Evolutionary conservation across 192 early-diverging fungal species (phyloP).

Genomic region (Pilaira anomala): DNA sequence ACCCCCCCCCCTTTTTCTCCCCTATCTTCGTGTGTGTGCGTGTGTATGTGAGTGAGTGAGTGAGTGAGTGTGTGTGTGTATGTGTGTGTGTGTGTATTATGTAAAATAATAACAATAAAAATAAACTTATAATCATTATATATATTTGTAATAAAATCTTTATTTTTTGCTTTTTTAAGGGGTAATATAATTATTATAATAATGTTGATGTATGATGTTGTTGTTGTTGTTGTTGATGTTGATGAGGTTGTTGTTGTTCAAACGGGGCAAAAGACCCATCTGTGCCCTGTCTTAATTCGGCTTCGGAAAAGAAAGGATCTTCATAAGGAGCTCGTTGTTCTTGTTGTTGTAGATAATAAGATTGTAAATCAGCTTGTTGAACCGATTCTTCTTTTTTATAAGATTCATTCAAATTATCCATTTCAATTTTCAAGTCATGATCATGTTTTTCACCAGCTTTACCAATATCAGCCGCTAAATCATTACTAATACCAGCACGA

Average conservation of each 20-base stretch:
- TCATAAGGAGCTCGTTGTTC: not conserved
- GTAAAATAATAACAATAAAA: too few species aligned
- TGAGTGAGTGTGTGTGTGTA: too few species aligned
- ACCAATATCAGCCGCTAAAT: slow-evolving; percentile 34
- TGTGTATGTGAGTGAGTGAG: too few species aligned
- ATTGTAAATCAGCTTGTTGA: slow-evolving; percentile 3
- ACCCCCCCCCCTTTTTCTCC: not conserved
- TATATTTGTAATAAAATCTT: not conserved
- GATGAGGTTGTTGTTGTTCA: not conserved
- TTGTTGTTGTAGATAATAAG: too few species aligned
- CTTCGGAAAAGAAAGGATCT: slow-evolving; percentile 3
- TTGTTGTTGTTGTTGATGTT: slow-evolving; percentile 6
- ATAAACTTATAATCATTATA: too few species aligned
- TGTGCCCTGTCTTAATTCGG: not conserved
- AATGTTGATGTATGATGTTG: not conserved
- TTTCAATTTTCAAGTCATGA: not conserved
- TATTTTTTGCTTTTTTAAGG: too few species aligned
- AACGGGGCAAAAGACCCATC: not conserved
- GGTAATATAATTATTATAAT: not conserved
- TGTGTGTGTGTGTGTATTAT: too few species aligned
- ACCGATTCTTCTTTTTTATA: not conserved
- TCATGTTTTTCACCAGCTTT: not conserved
- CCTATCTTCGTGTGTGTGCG: too few species aligned
- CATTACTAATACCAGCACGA: slow-evolving; percentile 45
- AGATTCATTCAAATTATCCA: not conserved